Evolutionary conservation across 805 yeast genomes (phyloP), one percentile per base, ranked within the genome.

Genomic region (Candida ascalaphidarum): DNA sequence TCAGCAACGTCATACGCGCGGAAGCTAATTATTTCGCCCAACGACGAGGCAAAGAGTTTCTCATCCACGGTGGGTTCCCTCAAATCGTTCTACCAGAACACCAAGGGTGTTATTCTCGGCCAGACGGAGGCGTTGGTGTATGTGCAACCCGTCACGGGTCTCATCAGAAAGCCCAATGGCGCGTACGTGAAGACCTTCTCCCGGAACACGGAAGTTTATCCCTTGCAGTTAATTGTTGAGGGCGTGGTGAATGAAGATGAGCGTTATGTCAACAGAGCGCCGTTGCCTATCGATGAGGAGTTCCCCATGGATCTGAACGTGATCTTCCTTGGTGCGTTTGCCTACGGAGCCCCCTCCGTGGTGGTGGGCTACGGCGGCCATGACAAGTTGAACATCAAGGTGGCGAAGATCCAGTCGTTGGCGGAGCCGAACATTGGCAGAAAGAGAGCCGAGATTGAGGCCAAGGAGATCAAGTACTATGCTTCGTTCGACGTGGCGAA

Each of bases 171-270:
- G 23, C 43, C 56, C 2, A 52, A 55, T 17, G 98, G 99, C 35
- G 85, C 95, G 0, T 76, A 71, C 39, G 72, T 74, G 14, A 89
- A 92, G 55, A 77, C 85, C 1, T 86, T 66, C 42, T 61, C 74
- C 2, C 58, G 53, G 5, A 58, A 61, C 3, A 57, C 69, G 11
- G 79, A 71, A 34, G 55, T 58, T 6, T 77, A 68, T 43, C 95
- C 98, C n/a, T 54, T 81, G 25, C 94, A 86, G 52, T 55, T 85
- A 20, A 65, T 86, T 41, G 94, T 92, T 10, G 82, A 81, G 31
- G 64, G 67, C 17, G 86, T 92, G 16, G 57, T 59, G 14, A 74
- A 84, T 47, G 72, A 73, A 39, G 99, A 92, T 51, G 63, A 58
- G 39, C 70, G 99, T 48, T 84, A 61, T 47, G 55, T 58, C 18